Conservation (phyloP, 108 stramenopile species). For the Skeletonema grethae region DNA sequence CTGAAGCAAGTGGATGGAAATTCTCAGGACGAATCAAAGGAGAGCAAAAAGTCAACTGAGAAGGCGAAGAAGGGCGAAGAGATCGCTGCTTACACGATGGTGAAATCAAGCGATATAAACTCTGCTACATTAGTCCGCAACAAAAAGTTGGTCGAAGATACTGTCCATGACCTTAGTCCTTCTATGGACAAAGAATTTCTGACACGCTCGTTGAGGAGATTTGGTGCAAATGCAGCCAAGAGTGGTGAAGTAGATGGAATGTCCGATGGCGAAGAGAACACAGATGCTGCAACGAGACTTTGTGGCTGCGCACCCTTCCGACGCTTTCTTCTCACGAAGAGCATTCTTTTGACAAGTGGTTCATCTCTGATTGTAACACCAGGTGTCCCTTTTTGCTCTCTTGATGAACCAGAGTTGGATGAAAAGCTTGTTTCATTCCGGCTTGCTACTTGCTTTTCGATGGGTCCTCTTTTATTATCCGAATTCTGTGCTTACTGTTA, state of each 20-base stretch:
- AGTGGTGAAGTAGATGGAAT: conserved; percentile 9
- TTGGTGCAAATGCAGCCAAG: conserved; percentile 15
- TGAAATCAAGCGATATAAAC: conserved; percentile 32
- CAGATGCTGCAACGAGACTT: conserved; percentile 17
- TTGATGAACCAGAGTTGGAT: conserved; percentile 6
- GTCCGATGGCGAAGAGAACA: neutral
- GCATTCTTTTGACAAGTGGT: conserved; percentile 23
- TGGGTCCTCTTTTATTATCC: conserved; percentile 39
- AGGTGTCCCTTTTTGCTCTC: conserved; percentile 18
- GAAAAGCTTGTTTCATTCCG: conserved; percentile 7
- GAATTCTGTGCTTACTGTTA: conserved; percentile 45
- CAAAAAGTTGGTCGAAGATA: conserved; percentile 27
- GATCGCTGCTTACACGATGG: neutral
- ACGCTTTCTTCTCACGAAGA: conserved; percentile 38
- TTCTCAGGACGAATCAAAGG: conserved; percentile 3
- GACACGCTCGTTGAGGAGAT: conserved; percentile 18
- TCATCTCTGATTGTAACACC: conserved; percentile 17
- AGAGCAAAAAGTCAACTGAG: neutral
- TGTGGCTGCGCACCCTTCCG: conserved; percentile 27
- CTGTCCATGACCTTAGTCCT: conserved; percentile 15
- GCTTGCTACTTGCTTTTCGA: conserved; percentile 27
- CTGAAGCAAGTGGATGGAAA: conserved; percentile 38
- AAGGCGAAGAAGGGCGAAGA: conserved; percentile 13
- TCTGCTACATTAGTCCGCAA: conserved; percentile 18
- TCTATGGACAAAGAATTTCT: conserved; percentile 30